Conservation (phyloP, 192 early-diverging fungal genomes). For the Entomortierella beljakovae region DNA sequence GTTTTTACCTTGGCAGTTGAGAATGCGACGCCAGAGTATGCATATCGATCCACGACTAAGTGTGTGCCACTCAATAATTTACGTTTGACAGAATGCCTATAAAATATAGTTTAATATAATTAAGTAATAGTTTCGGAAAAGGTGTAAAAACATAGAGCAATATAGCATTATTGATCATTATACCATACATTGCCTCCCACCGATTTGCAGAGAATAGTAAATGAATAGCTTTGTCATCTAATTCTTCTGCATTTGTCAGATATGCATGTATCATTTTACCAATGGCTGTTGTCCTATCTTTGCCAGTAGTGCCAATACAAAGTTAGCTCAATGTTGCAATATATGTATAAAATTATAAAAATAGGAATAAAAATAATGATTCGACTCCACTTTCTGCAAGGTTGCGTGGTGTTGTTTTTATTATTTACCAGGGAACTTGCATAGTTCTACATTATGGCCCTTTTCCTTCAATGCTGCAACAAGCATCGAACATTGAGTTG, state of each 20-base stretch:
- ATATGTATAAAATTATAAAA: neutral
- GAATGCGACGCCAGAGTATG: constrained; percentile 95
- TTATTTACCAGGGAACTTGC: constrained; percentile 85
- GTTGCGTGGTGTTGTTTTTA: too few relatives aligned
- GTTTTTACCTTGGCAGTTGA: constrained; percentile 83
- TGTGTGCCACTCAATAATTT: constrained; percentile 76
- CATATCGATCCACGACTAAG: constrained; percentile 93
- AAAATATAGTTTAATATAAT: neutral
- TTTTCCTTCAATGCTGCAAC: constrained; percentile 63
- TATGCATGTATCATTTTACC: constrained; percentile 92
- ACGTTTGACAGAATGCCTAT: constrained; percentile 66
- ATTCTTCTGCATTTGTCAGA: constrained; percentile 71
- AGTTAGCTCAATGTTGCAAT: too few relatives aligned
- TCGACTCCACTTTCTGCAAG: too few relatives aligned
- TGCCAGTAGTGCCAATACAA: neutral
- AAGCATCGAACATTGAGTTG: constrained; percentile 84
- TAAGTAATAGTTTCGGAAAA: neutral
- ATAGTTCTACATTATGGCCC: constrained; percentile 62
- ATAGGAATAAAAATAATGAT: neutral
- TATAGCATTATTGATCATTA: neutral
- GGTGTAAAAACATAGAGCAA: too few relatives aligned
- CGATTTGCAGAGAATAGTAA: constrained; percentile 97
- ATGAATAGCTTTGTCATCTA: constrained; percentile 90
- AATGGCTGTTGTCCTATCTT: constrained; percentile 91
- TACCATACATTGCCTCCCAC: constrained; percentile 86